These are phyloP conservation scores for Pistacia vera DNA, from an alignment of 345 rosid genomes.

Conservation along the genomic window DNA sequence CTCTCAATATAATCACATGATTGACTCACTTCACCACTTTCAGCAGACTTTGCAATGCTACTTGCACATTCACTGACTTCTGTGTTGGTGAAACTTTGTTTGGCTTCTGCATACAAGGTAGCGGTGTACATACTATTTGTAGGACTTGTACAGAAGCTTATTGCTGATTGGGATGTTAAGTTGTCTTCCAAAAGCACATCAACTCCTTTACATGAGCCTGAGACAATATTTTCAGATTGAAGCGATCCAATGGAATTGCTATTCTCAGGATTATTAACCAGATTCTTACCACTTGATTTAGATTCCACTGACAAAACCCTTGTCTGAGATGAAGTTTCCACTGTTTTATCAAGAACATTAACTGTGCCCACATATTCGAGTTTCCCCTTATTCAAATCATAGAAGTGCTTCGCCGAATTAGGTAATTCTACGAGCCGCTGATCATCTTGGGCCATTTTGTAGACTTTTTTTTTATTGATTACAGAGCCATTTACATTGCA, in stretches of 20 bases:
- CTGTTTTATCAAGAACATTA: constrained; percentile 24
- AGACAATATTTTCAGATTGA: constrained; percentile 41
- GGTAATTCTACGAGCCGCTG: constrained; percentile 37
- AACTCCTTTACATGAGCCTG: constrained; percentile 36
- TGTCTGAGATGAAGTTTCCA: constrained; percentile 23
- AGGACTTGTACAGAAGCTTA: constrained; percentile 59
- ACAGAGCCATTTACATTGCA: constrained; percentile 30
- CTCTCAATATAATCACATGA: constrained; percentile 49
- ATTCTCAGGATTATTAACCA: constrained; percentile 34
- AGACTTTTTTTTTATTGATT: constrained; percentile 32
- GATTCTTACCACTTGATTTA: constrained; percentile 37
- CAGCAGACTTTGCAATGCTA: constrained; percentile 42
- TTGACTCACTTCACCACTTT: constrained; percentile 43
- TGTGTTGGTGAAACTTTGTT: constrained; percentile 74
- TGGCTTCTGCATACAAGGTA: constrained; percentile 61
- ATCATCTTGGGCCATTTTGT: constrained; percentile 16
- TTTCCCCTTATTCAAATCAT: constrained; percentile 31
- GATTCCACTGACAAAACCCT: constrained; percentile 30
- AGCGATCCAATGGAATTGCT: constrained; percentile 39
- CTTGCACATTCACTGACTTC: constrained; percentile 71
- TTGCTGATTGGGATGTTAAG: constrained; percentile 34
- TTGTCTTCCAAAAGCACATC: constrained; percentile 34
- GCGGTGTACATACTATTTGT: constrained; percentile 59
- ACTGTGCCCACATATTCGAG: constrained; percentile 18
- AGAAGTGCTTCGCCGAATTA: constrained; percentile 32